A percentile compares a stretch with the other conserved stretches of the same genome.
Evolutionary conservation across 2,329 filamentous ascomycete species (phyloP).

Genomic region (Neofusicoccum cordaticola): DNA sequence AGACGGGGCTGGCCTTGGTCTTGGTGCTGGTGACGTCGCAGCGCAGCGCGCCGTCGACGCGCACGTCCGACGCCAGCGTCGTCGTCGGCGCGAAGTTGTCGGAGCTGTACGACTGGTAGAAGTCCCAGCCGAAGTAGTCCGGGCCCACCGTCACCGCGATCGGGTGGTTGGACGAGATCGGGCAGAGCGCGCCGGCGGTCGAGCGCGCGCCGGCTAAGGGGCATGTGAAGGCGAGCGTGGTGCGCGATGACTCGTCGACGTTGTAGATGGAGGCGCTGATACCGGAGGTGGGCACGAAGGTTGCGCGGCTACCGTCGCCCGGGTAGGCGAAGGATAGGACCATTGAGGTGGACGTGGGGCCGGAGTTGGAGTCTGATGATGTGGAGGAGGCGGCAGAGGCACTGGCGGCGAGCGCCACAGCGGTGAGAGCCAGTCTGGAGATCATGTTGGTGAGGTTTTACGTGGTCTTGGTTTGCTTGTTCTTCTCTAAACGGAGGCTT

Average conservation of each 20-base stretch:
- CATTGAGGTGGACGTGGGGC: background rate
- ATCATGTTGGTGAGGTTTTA: too few relatives aligned
- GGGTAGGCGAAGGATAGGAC: background rate
- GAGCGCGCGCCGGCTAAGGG: background rate
- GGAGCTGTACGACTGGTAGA: background rate
- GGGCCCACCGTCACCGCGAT: background rate
- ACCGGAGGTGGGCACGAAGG: background rate
- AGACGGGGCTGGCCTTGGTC: background rate
- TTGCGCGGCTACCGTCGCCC: background rate
- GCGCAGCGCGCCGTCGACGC: background rate
- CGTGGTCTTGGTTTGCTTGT: too few relatives aligned
- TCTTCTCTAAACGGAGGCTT: too few relatives aligned
- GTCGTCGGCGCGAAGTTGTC: background rate
- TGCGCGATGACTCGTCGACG: background rate
- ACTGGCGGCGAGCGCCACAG: too few relatives aligned
- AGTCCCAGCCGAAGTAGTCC: background rate
- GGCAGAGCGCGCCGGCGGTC: background rate
- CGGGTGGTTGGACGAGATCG: background rate
- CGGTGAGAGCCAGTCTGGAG: too few relatives aligned
- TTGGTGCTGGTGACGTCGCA: background rate
- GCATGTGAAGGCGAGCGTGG: background rate
- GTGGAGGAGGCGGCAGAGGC: too few relatives aligned
- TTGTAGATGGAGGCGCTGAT: background rate
- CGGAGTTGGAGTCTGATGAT: background rate
- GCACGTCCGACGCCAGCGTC: background rate